Base-by-base conservation (phyloP, 495 filamentous ascomycete genomes). In the Thermothielavioides terrestris region DNA sequence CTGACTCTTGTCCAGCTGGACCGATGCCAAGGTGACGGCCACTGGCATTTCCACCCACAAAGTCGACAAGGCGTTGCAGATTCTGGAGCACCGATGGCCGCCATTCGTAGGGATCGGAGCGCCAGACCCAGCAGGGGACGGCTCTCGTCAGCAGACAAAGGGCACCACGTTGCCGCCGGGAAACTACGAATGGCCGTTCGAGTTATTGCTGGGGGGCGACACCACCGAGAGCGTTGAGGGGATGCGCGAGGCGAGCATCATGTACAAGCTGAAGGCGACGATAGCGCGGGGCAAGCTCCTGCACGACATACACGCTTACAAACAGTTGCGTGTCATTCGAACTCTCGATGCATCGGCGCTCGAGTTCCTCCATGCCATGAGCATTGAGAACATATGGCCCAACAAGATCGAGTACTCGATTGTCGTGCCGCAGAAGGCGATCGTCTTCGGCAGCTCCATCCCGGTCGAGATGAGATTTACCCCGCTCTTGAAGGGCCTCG, bases 331-430 rank as follows among this genome's bases (percentile, higher is more conserved):
- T 17, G 82, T 98, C 50, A 85, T 98, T 39, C 77, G 92, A 43
- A 96, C 91, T 4, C 68, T 95, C 42, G 85, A 88, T 27, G 75
- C 85, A 14, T 82, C 85, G 34, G 83, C 86, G 25, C 74, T 92
- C 49, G 91, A 95, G 62, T 74, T 92, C 52, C 79, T 85, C 15
- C 86, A 92, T 62, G 84, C 85, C 10, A 89, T 90, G 87, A 89
- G 84, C n/a, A 82, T 94, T 44, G 86, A 94, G 64, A 94, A 94
- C 59, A 79, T 92, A 47, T 98, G 92, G 92, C 80, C 86, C 10
- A 86, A 90, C 67, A 98, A 98, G 72, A 78, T 96, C 58, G 82
- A 92, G 60, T 97, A 97, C 64, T 85, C 85, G 6, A 84, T 98
- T 49, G 81, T 83, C 51, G 83, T 90, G 7, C 90, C 92, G 2